phyloP scores from a whole-genome alignment of 2,329 filamentous ascomycete genomes.

The Neofusicoccum laricinum region DNA sequence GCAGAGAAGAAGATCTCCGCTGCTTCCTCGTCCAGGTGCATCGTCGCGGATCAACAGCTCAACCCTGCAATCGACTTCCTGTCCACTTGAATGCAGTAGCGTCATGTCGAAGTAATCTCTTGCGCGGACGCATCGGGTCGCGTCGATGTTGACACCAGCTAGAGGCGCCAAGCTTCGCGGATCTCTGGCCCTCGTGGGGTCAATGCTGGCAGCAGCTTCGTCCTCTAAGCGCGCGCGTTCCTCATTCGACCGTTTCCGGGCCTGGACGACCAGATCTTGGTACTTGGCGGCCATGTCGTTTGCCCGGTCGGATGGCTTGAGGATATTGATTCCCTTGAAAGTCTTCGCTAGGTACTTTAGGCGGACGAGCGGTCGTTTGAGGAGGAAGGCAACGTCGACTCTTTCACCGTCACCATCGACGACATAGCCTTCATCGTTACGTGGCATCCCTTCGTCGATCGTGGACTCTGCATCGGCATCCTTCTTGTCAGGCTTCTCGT shows the following conservation, averaged over 20 bases:
- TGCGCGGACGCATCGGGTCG: conserved; percentile 77
- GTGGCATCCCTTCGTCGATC: conserved; percentile 54
- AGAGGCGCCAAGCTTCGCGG: conserved; percentile 72
- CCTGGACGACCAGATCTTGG: conserved; percentile 70
- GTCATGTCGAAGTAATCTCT: conserved; percentile 88
- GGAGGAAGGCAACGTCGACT: conserved; percentile 88
- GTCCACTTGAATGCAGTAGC: conserved; percentile 82
- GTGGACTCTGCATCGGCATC: conserved; percentile 43
- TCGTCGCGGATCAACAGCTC: conserved; percentile 86
- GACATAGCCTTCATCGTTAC: conserved; percentile 60
- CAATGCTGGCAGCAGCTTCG: conserved; percentile 80
- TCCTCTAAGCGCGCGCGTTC: conserved; percentile 74
- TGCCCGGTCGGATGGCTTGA: conserved; percentile 55
- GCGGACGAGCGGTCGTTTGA: conserved; percentile 84
- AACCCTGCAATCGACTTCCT: conserved; percentile 82
- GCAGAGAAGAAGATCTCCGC: conserved; percentile 86
- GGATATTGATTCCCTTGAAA: conserved; percentile 63
- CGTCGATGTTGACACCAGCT: conserved; percentile 68
- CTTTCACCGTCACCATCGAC: conserved; percentile 76
- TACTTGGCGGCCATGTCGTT: conserved; percentile 62
- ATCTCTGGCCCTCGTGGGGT: conserved; percentile 76
- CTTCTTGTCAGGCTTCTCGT: conserved; percentile 45
- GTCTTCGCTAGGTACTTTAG: conserved; percentile 85
- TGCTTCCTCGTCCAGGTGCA: conserved; percentile 60
- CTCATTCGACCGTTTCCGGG: conserved; percentile 70